phyloP scores from a whole-genome alignment of 208 protist species.

The Phytomonas francai region DNA sequence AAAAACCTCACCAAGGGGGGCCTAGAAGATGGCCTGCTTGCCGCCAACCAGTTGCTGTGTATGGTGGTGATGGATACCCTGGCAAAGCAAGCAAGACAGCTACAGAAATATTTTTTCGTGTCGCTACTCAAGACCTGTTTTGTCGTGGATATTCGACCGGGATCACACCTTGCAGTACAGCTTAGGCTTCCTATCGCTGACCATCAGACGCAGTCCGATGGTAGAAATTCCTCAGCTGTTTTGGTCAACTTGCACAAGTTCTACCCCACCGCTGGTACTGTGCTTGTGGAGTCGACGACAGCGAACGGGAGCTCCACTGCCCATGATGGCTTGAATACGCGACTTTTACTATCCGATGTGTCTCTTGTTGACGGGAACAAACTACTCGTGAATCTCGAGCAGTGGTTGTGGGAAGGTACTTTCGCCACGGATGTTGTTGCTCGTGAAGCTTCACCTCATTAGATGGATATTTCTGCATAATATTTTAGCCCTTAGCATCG shows the following conservation, averaged over 20 bases:
- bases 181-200: slow-evolving; percentile 16
- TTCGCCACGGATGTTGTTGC: not conserved
- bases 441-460: not conserved
- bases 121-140: slow-evolving; percentile 24
- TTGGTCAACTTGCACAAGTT: slow-evolving; percentile 10
- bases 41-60: slow-evolving; percentile 46
- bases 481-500: not conserved
- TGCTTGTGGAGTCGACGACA: slow-evolving; percentile 27
- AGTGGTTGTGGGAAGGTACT: not conserved
- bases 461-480: not conserved
- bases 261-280: slow-evolving; percentile 23
- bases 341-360: not conserved
- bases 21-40: slow-evolving; percentile 41
- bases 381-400: not conserved
- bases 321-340: not conserved
- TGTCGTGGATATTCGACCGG: slow-evolving; percentile 44
- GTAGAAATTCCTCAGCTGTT: not conserved
- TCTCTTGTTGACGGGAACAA: not conserved
- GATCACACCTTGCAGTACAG: slow-evolving; percentile 43
- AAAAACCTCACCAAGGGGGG: slow-evolving; percentile 34
- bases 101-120: slow-evolving; percentile 40
- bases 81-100: slow-evolving; percentile 27
- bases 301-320: not conserved
- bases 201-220: not conserved
- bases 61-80: slow-evolving; percentile 57